These are phyloP conservation scores for Mycena capillaripes DNA, from an alignment of 768 basidiomycete species.

Conservation along the genomic window DNA sequence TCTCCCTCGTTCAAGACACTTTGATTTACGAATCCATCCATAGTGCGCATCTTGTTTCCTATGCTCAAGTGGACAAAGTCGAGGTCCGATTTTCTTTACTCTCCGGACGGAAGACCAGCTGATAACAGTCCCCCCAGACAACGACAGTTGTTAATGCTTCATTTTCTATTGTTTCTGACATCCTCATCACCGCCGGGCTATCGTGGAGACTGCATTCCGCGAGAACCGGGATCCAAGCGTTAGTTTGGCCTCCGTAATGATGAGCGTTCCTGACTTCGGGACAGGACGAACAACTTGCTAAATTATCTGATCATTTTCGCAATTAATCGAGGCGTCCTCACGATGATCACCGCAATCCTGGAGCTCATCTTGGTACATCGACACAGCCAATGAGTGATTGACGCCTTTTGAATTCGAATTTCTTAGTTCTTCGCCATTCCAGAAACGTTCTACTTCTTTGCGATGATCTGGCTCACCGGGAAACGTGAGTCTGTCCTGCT, in stretches of 20 bases:
- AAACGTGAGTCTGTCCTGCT: slow-evolving; percentile 4
- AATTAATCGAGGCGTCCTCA: slow-evolving; percentile 23
- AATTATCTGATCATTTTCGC: slow-evolving; percentile 23
- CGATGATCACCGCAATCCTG: slow-evolving; percentile 22
- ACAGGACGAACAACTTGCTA: slow-evolving; percentile 20
- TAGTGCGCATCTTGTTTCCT: not conserved
- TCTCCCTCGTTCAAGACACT: not conserved
- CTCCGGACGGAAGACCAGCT: not conserved
- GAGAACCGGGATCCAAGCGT: slow-evolving; percentile 21
- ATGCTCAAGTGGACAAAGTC: not conserved
- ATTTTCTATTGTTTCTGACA: not conserved
- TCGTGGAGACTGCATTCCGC: slow-evolving; percentile 10
- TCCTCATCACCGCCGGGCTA: slow-evolving; percentile 18
- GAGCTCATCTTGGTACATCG: slow-evolving; percentile 18
- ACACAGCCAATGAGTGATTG: not conserved
- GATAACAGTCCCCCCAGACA: not conserved
- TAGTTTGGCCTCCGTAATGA: not conserved
- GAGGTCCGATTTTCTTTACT: not conserved
- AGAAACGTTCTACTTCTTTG: slow-evolving; percentile 28
- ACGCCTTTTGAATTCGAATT: too few relatives aligned
- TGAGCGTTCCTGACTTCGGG: not conserved
- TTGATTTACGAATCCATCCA: not conserved
- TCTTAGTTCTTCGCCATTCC: slow-evolving; percentile 20
- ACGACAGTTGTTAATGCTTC: slow-evolving; percentile 11
- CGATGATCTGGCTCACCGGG: slow-evolving; percentile 14